Evolutionary conservation across 106 monocot species (phyloP).

Genomic region (Dendrobium nobile): DNA sequence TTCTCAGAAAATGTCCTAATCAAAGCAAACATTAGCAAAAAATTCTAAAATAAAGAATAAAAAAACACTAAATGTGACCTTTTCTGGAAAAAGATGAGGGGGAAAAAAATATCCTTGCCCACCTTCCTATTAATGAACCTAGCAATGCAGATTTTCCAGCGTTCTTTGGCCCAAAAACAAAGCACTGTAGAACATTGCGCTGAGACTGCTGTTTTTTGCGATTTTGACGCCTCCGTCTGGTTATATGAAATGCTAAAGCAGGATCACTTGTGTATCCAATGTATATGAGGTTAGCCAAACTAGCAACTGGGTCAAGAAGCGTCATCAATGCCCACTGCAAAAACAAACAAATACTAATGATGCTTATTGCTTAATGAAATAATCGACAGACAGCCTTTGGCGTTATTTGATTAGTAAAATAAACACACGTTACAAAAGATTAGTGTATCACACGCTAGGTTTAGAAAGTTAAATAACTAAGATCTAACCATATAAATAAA

Average conservation of each 20-base stretch:
- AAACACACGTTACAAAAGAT: background rate
- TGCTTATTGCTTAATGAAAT: background rate
- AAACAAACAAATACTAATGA: background rate
- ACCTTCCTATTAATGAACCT: slow-evolving; percentile 79
- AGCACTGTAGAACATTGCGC: slow-evolving; percentile 82
- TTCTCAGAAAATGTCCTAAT: slow-evolving; percentile 66
- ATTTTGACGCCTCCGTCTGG: slow-evolving; percentile 67
- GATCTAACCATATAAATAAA: background rate
- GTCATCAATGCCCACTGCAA: slow-evolving; percentile 95
- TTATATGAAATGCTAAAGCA: slow-evolving; percentile 66
- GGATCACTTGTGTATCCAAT: slow-evolving; percentile 72
- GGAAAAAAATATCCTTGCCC: background rate
- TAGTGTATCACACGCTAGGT: background rate
- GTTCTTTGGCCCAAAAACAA: slow-evolving; percentile 84
- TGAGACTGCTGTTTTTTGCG: slow-evolving; percentile 68
- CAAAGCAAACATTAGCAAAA: background rate
- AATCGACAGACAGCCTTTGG: background rate
- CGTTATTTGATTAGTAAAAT: background rate
- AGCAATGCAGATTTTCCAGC: slow-evolving; percentile 82
- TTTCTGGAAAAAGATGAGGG: background rate
- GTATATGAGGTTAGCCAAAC: slow-evolving; percentile 80
- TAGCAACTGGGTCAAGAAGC: slow-evolving; percentile 68
- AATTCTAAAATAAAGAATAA: background rate
- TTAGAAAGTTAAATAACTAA: background rate
- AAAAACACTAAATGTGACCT: background rate